Evolutionary conservation across 2,329 filamentous ascomycete genomes (phyloP).

Genomic region (Aspergillus sergii): DNA sequence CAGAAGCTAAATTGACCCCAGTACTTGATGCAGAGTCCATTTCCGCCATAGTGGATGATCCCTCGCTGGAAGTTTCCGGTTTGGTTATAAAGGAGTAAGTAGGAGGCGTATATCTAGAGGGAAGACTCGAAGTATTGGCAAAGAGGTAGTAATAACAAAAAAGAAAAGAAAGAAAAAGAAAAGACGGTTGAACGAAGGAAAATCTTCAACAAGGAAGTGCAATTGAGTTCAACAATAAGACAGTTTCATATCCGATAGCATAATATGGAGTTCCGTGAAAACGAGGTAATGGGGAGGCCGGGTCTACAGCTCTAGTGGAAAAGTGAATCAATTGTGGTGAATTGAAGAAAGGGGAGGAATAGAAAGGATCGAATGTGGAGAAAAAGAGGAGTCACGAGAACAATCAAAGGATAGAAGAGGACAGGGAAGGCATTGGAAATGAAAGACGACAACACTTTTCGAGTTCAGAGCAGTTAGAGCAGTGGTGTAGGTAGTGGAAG

Average conservation of each 20-base stretch:
- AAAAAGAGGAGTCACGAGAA: conserved; percentile 14
- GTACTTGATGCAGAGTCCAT: conserved; percentile 37
- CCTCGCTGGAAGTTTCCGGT: neutral
- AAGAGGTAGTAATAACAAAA: conserved; percentile 9
- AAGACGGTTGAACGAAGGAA: conserved; percentile 12
- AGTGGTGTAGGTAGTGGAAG: conserved; percentile 7
- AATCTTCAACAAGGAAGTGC: conserved; percentile 11
- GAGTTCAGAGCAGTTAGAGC: neutral
- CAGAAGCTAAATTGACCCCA: conserved; percentile 35
- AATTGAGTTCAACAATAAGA: conserved; percentile 8
- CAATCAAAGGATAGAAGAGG: conserved; percentile 5
- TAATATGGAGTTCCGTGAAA: conserved; percentile 9
- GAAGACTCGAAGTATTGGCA: neutral
- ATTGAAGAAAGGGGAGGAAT: neutral
- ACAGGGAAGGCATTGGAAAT: neutral
- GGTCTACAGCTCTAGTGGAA: neutral
- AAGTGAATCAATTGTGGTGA: neutral
- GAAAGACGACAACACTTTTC: conserved; percentile 2
- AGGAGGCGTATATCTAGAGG: neutral
- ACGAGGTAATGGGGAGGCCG: conserved; percentile 1
- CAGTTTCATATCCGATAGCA: conserved; percentile 18
- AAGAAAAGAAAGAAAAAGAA: conserved; percentile 15
- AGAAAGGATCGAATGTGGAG: neutral
- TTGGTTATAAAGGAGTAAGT: neutral
- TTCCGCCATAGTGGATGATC: conserved; percentile 32